A percentile compares a stretch with the other conserved stretches of the same genome.
Evolutionary conservation across 139 green algal species (phyloP).

Genomic region (Trebouxia sp.): DNA sequence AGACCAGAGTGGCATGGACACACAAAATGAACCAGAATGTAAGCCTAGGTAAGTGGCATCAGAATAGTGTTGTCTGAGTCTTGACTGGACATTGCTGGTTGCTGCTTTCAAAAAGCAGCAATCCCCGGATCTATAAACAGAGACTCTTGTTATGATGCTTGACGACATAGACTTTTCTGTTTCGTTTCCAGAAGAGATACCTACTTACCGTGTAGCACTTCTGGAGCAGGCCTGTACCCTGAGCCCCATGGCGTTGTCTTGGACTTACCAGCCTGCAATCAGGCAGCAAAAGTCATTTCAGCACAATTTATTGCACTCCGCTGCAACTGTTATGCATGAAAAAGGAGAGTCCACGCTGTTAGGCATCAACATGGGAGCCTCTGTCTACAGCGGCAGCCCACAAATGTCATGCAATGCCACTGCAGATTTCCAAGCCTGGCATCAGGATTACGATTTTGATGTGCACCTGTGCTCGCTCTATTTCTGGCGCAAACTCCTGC

Average conservation of each 20-base stretch:
- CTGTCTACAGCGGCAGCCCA: background rate
- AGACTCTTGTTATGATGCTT: background rate
- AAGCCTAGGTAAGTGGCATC: no score
- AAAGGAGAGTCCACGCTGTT: background rate
- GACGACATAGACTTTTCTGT: background rate
- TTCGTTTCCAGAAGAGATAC: background rate
- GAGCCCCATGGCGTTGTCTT: conserved; percentile 59
- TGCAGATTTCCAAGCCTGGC: background rate
- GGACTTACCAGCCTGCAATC: conserved; percentile 41
- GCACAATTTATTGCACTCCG: background rate
- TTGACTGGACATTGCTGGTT: no score
- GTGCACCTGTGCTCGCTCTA: conserved; percentile 43
- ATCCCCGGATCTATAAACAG: no score
- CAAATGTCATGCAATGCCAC: background rate
- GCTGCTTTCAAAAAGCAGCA: no score
- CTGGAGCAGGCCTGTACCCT: background rate
- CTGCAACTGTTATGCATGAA: background rate
- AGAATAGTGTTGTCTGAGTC: no score
- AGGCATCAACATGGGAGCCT: background rate
- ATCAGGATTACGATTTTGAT: no score
- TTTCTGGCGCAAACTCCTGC: conserved; percentile 63
- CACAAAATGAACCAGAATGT: no score
- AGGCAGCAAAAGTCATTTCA: background rate
- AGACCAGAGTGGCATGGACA: background rate
- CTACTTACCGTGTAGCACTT: background rate